Evolutionary conservation across 1,139 yeast genomes (phyloP).

Genomic region (Saccharomyces hybrid): DNA sequence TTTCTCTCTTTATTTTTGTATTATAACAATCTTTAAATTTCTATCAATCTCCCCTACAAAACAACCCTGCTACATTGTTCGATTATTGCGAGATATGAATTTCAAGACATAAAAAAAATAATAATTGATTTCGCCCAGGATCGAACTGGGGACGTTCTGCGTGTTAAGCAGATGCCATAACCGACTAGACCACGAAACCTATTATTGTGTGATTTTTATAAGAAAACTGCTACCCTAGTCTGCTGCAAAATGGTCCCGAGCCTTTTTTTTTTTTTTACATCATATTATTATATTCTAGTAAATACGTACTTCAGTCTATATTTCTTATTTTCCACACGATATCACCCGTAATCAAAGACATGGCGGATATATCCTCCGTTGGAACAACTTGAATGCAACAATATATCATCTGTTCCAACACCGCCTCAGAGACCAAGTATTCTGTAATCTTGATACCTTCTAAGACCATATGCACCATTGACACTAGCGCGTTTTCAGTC

Average conservation of each 20-base stretch:
- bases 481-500: constrained; percentile 16
- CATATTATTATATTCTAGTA: not conserved
- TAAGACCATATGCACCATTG: constrained; percentile 19
- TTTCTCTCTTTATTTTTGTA: no score
- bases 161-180: constrained; percentile 99
- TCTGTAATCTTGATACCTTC: constrained; percentile 24
- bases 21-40: no score
- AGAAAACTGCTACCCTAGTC: not conserved
- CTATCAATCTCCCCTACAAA: no score
- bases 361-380: constrained; percentile 8
- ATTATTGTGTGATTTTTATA: not conserved
- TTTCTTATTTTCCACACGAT: constrained; percentile 12
- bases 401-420: constrained; percentile 18
- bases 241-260: not conserved
- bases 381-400: constrained; percentile 22
- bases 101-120: no score
- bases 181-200: constrained; percentile 94
- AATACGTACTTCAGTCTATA: not conserved
- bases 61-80: no score
- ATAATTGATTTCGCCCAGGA: constrained; percentile 91
- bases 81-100: no score
- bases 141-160: constrained; percentile 99
- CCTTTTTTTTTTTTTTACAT: no score
- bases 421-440: constrained; percentile 16
- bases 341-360: constrained; percentile 21